Conservation (phyloP, 208 protist species). For the Porcisia deanei region DNA sequence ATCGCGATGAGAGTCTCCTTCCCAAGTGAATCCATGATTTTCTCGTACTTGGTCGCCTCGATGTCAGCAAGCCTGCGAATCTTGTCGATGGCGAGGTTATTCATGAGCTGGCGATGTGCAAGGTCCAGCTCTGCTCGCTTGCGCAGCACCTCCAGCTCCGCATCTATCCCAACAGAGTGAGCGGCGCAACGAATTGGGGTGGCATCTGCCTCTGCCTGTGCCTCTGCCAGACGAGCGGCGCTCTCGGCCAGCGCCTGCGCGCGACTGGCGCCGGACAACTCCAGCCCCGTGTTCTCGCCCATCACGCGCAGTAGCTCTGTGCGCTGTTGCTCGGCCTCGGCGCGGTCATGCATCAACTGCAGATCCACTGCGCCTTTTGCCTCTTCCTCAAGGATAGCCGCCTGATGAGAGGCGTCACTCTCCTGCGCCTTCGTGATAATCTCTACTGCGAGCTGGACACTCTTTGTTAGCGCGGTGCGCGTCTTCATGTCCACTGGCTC, state of each 20-base stretch:
- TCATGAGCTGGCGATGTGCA: conserved; percentile 55
- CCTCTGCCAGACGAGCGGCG: conserved; percentile 66
- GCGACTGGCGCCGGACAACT: conserved; percentile 66
- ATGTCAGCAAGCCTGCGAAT: conserved; percentile 56
- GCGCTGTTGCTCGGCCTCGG: conserved; percentile 60
- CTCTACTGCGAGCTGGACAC: conserved; percentile 92
- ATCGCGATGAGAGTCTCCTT: conserved; percentile 86
- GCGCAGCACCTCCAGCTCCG: conserved; percentile 58
- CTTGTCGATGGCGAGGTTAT: conserved; percentile 80
- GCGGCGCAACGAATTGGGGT: conserved; percentile 52
- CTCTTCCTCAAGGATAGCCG: conserved; percentile 76
- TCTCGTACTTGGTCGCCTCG: conserved; percentile 71
- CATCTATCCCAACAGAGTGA: conserved; percentile 43
- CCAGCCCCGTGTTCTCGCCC: conserved; percentile 66
- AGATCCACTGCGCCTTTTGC: conserved; percentile 65
- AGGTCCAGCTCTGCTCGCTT: conserved; percentile 71
- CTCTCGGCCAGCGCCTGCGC: conserved; percentile 78
- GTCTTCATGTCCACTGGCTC: conserved; percentile 93
- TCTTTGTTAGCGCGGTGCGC: conserved; percentile 78
- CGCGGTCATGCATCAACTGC: conserved; percentile 74
- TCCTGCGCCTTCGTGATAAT: conserved; percentile 92
- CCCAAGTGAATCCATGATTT: conserved; percentile 85
- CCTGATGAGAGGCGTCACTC: conserved; percentile 82
- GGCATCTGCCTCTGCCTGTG: conserved; percentile 51
- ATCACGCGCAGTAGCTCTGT: conserved; percentile 66